Evolutionary conservation across 768 basidiomycete species (phyloP).

Genomic region (Galerina sulciceps): DNA sequence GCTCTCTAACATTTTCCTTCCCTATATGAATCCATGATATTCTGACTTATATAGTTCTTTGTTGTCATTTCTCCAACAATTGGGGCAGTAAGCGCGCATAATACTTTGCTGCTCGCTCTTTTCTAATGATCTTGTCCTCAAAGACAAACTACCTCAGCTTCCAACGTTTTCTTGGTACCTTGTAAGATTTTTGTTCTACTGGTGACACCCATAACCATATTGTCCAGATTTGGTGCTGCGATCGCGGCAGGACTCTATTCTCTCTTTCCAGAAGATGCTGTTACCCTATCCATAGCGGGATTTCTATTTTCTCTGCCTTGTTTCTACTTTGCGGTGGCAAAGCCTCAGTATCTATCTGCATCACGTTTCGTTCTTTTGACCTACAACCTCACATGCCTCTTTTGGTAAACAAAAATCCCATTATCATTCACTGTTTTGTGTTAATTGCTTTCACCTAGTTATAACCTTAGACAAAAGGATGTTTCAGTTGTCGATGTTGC

Average conservation of each 20-base stretch:
- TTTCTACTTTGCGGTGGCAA: slow-evolving; percentile 86
- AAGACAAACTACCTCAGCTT: slow-evolving; percentile 87
- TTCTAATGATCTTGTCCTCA: slow-evolving; percentile 5
- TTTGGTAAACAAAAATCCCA: slow-evolving; percentile 46
- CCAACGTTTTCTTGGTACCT: slow-evolving; percentile 84
- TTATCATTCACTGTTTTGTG: not conserved
- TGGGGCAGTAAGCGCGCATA: slow-evolving; percentile 61
- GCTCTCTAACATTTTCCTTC: slow-evolving; percentile 20
- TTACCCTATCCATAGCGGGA: slow-evolving; percentile 80
- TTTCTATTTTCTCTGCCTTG: slow-evolving; percentile 92
- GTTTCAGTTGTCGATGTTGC: slow-evolving; percentile 73
- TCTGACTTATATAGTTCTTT: slow-evolving; percentile 58
- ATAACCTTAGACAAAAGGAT: slow-evolving; percentile 72
- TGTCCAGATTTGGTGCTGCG: slow-evolving; percentile 71
- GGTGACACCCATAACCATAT: not conserved
- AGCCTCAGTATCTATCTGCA: slow-evolving; percentile 75
- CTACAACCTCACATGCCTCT: slow-evolving; percentile 86
- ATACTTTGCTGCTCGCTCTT: not conserved
- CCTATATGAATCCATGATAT: not conserved
- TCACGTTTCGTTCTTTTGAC: slow-evolving; percentile 84
- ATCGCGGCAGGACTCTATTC: slow-evolving; percentile 76
- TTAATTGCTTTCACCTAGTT: slow-evolving; percentile 46
- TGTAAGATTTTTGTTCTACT: slow-evolving; percentile 51
- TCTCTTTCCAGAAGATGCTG: slow-evolving; percentile 75
- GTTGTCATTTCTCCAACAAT: slow-evolving; percentile 92